Evolutionary conservation across 2,329 filamentous ascomycete species (phyloP), one percentile per base, ranked within the genome.

Genomic region (Ophiocordyceps australis): DNA sequence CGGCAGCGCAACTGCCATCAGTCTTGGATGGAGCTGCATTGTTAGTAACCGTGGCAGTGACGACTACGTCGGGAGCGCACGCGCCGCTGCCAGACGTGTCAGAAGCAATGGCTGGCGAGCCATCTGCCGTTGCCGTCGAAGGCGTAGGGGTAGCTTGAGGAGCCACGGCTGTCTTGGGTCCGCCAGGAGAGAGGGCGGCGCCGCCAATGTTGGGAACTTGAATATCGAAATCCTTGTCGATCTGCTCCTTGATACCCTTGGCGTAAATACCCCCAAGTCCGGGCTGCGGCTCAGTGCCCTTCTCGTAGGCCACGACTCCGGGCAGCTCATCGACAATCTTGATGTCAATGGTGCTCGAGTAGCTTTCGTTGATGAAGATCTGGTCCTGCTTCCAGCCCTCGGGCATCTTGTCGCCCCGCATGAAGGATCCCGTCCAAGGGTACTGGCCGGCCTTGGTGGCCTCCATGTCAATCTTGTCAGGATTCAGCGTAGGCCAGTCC

Each of bases 401-500:
- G 23, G 47, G 43, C 12, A 51, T 42, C 34, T 43, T 40, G 20
- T 51, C 36, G 24, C 49, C 48, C 16, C 50, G 43, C 46, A 52
- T 47, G 16, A 53, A 53, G 11, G 47, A 51, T 12, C 50, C 50
- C 3, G 48, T 49, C 50, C 50, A 54, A 9, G 54, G 49, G 30
- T 50, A 61, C 29, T 49, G 45, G 16, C 58, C 53, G 33, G 50
- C 35, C 32, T 42, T 43, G 24, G 50, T 55, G 13, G 40, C 43
- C 11, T 49, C 43, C 19, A 50, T 37, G 35, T 63, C 49, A 31
- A 47, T 51, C 35, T 42, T 49, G 33, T 45, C 48, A 20, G 41
- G 39, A 39, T 54, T 50, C 42, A 70, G 57, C 10, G 68, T 74
- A 3, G 76, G 74, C 81, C 83, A 98, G 49, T 92, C 77, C 89